Percentiles rank a stretch among this genome's conserved stretches.
Conservation (phyloP, 2,329 filamentous ascomycete genomes). For the Aspergillus carbonarius region DNA sequence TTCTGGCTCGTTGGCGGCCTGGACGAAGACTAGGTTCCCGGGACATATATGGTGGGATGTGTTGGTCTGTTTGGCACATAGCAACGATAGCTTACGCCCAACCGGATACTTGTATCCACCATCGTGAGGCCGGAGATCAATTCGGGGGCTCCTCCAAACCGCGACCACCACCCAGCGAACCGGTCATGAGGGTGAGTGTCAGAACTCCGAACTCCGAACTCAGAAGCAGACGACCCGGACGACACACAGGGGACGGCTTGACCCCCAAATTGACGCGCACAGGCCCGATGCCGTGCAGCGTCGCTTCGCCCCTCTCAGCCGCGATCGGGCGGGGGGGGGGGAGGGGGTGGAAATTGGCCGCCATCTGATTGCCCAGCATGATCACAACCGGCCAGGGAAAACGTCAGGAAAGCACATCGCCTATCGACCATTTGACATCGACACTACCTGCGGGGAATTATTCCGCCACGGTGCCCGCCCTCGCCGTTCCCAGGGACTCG, state of each 20-base stretch:
- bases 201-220: no score
- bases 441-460: no score
- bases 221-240: neutral
- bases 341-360: neutral
- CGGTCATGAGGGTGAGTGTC: neutral
- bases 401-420: neutral
- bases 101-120: slow-evolving; percentile 11
- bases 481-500: no score
- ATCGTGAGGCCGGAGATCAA: neutral
- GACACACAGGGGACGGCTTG: neutral
- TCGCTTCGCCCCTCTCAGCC: neutral
- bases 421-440: no score
- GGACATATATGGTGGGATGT: neutral
- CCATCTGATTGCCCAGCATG: neutral
- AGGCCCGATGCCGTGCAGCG: neutral
- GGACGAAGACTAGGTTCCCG: no score
- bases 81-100: neutral
- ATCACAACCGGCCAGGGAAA: neutral
- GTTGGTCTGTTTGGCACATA: slow-evolving; percentile 1
- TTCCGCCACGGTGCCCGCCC: no score
- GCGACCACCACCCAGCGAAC: neutral
- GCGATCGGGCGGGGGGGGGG: neutral
- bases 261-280: neutral
- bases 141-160: neutral
- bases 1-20: slow-evolving; percentile 3